Evolutionary conservation across 352 stramenopile species (phyloP), one percentile per base, ranked within the genome.

Genomic region (Phytophthora ohioensis): DNA sequence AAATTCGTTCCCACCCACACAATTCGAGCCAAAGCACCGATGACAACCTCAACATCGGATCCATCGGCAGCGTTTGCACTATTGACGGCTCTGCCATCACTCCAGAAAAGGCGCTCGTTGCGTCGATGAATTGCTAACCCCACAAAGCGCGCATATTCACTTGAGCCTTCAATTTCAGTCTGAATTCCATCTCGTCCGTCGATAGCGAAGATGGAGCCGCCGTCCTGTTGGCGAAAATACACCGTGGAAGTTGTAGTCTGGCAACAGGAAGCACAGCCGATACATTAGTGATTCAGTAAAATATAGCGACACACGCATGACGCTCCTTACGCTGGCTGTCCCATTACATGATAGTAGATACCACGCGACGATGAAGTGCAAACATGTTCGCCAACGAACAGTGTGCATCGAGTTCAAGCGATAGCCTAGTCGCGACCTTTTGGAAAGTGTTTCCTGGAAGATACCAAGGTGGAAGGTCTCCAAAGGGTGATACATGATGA

Each of bases 1-100:
- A 93, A 92, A 56, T 93, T 89, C 32, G 77, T 55, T 7, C 86
- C 86, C 17, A 75, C 38, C 82, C 84, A 93, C 15, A 72, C 77
- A 47, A 87, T 76, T 9, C 71, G 76, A 0, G 57, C 83, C 6
- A 92, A 58, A 7, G 75, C 57, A 7, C 81, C 84, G 11, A 93
- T 42, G n/a, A 83, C 30, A 5, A 81, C 39, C 21, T 69, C 52
- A 5, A 48, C 41, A 21, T 65, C 57, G 11, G 54, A 74, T n/a
- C 58, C 73, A 39, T 73, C 69, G 13, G 17, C 36, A 13, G 45
- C 65, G 34, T 56, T 75, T 13, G 66, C 48, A 57, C 76, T 70
- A 31, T 79, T 78, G 64, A 93, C 80, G 35, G 52, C 62, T 11
- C 76, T 75, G 8, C 69, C 70, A 63, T 93, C 82, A 41, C 84